Conservation (phyloP, 106 monocot genomes). For the Apostasia ramifera region DNA sequence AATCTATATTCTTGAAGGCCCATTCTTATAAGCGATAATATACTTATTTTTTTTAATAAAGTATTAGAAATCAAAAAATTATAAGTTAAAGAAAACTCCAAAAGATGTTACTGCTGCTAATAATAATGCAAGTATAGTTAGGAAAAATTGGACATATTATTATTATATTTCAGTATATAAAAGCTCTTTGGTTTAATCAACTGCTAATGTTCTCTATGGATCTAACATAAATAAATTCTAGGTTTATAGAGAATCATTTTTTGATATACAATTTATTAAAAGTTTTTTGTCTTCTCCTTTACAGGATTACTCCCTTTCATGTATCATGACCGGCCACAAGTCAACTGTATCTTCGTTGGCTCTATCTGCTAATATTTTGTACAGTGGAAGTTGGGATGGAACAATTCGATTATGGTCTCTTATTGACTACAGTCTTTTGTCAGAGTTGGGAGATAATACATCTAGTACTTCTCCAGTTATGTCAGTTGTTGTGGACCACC, state of each 20-base stretch:
- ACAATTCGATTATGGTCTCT: slow-evolving; percentile 84
- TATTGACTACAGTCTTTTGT: slow-evolving; percentile 61
- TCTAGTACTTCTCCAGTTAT: slow-evolving; percentile 39
- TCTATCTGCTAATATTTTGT: slow-evolving; percentile 63
- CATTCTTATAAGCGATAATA: no score
- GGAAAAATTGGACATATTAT: no score
- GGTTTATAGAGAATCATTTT: neutral
- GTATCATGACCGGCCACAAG: slow-evolving; percentile 78
- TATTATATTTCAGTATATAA: no score
- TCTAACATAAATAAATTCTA: no score
- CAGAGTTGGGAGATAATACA: slow-evolving; percentile 47
- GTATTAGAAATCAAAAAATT: no score
- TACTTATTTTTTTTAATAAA: no score
- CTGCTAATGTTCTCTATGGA: no score
- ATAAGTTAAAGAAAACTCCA: no score
- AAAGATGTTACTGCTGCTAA: no score
- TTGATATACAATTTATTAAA: neutral
- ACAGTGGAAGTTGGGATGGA: slow-evolving; percentile 99
- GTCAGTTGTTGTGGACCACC: slow-evolving; percentile 39
- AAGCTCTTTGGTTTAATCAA: no score
- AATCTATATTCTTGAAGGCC: no score
- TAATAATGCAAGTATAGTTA: no score
- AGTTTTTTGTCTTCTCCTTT: slow-evolving; percentile 2
- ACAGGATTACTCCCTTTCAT: slow-evolving; percentile 68
- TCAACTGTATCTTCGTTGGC: slow-evolving; percentile 76